Percentiles rank a stretch among this genome's conserved stretches.
These are phyloP conservation scores for Fraxinus paxiana DNA, from an alignment of 305 asterid genomes.

Conservation along the genomic window DNA sequence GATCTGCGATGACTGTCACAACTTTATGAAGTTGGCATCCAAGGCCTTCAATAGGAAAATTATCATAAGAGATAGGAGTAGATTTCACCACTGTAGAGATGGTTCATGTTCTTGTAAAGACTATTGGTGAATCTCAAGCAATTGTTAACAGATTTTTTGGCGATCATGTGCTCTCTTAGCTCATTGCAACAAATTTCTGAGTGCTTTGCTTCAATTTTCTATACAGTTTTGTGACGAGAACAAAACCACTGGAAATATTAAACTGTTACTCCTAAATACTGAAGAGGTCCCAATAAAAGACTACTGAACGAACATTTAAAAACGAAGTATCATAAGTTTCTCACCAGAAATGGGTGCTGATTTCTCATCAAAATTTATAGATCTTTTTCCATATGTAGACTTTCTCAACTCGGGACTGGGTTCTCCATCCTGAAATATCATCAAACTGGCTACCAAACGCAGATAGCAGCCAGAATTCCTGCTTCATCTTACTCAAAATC, in stretches of 20 bases:
- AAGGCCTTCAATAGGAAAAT: constrained; percentile 49
- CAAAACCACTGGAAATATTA: not conserved
- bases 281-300: not conserved
- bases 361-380: not conserved
- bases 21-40: constrained; percentile 69
- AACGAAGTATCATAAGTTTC: not conserved
- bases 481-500: constrained; percentile 29
- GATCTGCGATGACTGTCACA: constrained; percentile 71
- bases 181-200: not conserved
- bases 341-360: constrained; percentile 15
- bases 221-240: not conserved
- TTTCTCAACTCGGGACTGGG: not conserved
- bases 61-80: constrained; percentile 59
- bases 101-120: constrained; percentile 70
- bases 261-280: not conserved
- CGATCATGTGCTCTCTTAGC: not conserved
- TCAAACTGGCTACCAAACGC: constrained; percentile 18
- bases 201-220: not conserved
- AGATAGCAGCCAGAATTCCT: constrained; percentile 27
- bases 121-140: constrained; percentile 42
- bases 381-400: not conserved
- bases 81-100: constrained; percentile 60
- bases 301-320: not conserved
- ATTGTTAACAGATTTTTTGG: not conserved
- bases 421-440: not conserved